Evolutionary conservation across 768 basidiomycete genomes (phyloP).

Genomic region (Vishniacozyma victoriae): DNA sequence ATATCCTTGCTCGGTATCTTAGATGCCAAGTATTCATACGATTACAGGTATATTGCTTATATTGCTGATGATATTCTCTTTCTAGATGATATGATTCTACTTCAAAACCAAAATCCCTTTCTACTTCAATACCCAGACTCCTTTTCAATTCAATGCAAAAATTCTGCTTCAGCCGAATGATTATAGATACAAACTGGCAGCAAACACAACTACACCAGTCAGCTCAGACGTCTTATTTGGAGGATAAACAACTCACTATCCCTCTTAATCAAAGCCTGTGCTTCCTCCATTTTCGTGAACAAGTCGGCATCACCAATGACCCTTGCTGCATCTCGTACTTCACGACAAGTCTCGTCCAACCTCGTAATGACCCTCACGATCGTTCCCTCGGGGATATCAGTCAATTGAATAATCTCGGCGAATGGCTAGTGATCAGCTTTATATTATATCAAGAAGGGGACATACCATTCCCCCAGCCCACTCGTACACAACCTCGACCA

Average conservation of each 20-base stretch:
- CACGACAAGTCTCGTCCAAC: conserved; percentile 91
- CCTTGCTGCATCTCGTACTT: conserved; percentile 92
- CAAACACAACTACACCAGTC: too few relatives aligned
- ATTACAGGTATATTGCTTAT: too few relatives aligned
- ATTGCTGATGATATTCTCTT: too few relatives aligned
- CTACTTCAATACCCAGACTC: too few relatives aligned
- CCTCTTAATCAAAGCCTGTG: conserved; percentile 85
- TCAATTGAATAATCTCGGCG: conserved; percentile 83
- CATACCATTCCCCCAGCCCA: conserved; percentile 98
- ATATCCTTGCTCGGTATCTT: too few relatives aligned
- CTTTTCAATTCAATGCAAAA: too few relatives aligned
- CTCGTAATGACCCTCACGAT: conserved; percentile 94
- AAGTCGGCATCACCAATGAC: conserved; percentile 94
- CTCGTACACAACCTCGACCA: conserved; percentile 95
- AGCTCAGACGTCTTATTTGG: too few relatives aligned
- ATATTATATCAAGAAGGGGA: conserved; percentile 1
- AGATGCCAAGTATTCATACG: too few relatives aligned
- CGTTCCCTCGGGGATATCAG: conserved; percentile 93
- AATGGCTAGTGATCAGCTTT: conserved; percentile 63
- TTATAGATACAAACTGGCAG: too few relatives aligned
- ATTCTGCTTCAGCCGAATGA: too few relatives aligned
- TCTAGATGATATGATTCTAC: too few relatives aligned
- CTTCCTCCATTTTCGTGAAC: conserved; percentile 97
- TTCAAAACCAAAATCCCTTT: too few relatives aligned
- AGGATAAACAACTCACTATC: conserved; percentile 66